Percentiles rank a stretch among this genome's conserved stretches.
phyloP scores from a whole-genome alignment of 805 yeast genomes.

The Suhomyces pyralidae region DNA sequence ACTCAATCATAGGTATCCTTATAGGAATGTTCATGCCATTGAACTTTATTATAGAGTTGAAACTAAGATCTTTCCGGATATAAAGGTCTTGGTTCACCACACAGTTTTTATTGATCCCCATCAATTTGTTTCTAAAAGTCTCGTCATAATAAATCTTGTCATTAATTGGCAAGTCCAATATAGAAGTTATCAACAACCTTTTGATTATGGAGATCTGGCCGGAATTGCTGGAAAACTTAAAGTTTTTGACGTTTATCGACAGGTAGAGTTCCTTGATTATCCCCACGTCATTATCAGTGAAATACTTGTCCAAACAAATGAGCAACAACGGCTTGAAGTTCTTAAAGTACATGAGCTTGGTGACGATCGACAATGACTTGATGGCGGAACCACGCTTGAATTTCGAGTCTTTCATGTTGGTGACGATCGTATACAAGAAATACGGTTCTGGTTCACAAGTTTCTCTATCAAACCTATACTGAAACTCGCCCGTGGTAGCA shows the following conservation, averaged over 20 bases:
- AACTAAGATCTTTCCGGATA: constrained; percentile 43
- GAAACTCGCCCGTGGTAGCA: constrained; percentile 36
- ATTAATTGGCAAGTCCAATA: constrained; percentile 40
- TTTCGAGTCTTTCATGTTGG: constrained; percentile 41
- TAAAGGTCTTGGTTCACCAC: constrained; percentile 31
- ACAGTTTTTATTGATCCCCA: constrained; percentile 26
- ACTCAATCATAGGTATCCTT: constrained; percentile 37
- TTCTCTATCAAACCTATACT: constrained; percentile 30
- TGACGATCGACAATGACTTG: constrained; percentile 57
- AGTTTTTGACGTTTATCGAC: constrained; percentile 31
- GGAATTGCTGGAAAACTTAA: constrained; percentile 15
- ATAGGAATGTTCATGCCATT: constrained; percentile 44
- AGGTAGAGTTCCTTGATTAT: constrained; percentile 28
- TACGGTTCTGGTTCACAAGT: constrained; percentile 42
- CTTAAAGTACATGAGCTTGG: constrained; percentile 50
- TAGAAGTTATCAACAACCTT: constrained; percentile 39
- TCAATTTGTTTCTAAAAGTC: constrained; percentile 31
- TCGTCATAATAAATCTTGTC: constrained; percentile 42
- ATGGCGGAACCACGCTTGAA: constrained; percentile 59
- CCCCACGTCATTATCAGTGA: constrained; percentile 19
- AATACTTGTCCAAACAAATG: constrained; percentile 50
- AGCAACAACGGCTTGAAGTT: constrained; percentile 58
- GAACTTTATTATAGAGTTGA: constrained; percentile 37
- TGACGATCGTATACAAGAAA: constrained; percentile 55
- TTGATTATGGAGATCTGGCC: constrained; percentile 28